Evolutionary conservation across 148 eudicot species (phyloP).

Genomic region (Rhododendron kiyosumense): DNA sequence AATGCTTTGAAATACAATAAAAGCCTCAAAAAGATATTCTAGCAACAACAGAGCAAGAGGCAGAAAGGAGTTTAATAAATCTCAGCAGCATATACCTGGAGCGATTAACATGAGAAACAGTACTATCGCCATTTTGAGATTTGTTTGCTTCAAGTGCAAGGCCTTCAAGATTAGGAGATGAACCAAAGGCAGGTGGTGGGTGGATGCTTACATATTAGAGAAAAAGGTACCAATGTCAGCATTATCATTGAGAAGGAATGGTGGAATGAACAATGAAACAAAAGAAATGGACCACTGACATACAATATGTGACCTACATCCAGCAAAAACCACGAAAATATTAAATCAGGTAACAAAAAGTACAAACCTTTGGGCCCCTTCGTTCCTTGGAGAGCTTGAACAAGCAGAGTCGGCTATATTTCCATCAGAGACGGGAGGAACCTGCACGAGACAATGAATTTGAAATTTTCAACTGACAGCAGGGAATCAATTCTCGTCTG

Average conservation of each 20-base stretch:
- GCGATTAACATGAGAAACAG: constrained; percentile 39
- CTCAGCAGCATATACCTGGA: constrained; percentile 40
- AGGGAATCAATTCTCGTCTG: neutral
- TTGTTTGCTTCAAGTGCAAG: constrained; percentile 86
- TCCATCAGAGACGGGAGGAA: constrained; percentile 46
- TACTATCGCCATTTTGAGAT: constrained; percentile 52
- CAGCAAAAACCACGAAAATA: neutral
- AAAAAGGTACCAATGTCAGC: constrained; percentile 10
- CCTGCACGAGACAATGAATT: constrained; percentile 35
- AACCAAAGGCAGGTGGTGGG: constrained; percentile 97
- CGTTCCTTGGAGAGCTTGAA: constrained; percentile 33
- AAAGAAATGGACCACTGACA: neutral
- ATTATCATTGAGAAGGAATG: neutral
- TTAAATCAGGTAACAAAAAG: neutral
- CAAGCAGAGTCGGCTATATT: constrained; percentile 37
- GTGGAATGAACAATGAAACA: neutral
- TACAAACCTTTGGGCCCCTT: constrained; percentile 50
- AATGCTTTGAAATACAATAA: neutral
- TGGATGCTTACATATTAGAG: constrained; percentile 43
- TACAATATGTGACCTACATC: neutral
- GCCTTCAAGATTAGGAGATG: constrained; percentile 92
- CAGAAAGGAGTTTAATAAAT: neutral
- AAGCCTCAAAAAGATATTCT: neutral
- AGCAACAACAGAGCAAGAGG: neutral
- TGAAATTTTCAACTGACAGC: neutral